Conservation (phyloP, 129 eudicot genomes). For the Escallonia herrerae region DNA sequence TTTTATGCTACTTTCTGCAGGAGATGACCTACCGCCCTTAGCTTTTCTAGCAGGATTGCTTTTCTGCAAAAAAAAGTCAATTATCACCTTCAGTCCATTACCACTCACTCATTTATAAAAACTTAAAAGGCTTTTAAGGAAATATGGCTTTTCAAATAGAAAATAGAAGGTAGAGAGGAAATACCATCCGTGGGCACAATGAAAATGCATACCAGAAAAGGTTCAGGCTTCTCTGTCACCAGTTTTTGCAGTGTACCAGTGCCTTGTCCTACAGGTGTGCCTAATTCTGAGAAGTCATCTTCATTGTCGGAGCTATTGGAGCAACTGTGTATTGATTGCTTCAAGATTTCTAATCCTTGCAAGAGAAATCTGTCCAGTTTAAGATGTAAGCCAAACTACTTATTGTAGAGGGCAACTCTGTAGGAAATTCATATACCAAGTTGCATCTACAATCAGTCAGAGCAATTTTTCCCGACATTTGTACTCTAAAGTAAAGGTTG, state of each 20-base stretch:
- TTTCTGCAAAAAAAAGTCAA: conserved; percentile 11
- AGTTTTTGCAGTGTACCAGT: conserved; percentile 12
- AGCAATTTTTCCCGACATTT: not conserved
- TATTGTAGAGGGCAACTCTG: not conserved
- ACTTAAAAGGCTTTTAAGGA: not conserved
- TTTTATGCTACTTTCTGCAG: not conserved
- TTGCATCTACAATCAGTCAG: not conserved
- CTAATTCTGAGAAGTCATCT: conserved; percentile 35
- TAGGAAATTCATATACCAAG: too few species aligned
- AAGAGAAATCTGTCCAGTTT: conserved; percentile 16
- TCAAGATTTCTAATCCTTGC: conserved; percentile 22
- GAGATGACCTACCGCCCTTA: not conserved
- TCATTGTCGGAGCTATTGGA: conserved; percentile 8
- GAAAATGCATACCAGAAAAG: conserved; percentile 5
- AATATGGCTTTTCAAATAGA: not conserved
- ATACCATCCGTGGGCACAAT: not conserved
- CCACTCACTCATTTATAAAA: not conserved
- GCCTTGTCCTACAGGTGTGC: conserved; percentile 13
- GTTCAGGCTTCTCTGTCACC: conserved; percentile 25
- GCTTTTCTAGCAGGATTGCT: conserved; percentile 4
- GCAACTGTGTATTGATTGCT: conserved; percentile 3
- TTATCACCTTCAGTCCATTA: too few species aligned
- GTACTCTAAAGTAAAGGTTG: not conserved
- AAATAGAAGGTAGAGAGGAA: not conserved
- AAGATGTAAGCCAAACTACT: not conserved